Evolutionary conservation across 176 grass and related monocot species (phyloP).

Genomic region (Bromus sterilis): DNA sequence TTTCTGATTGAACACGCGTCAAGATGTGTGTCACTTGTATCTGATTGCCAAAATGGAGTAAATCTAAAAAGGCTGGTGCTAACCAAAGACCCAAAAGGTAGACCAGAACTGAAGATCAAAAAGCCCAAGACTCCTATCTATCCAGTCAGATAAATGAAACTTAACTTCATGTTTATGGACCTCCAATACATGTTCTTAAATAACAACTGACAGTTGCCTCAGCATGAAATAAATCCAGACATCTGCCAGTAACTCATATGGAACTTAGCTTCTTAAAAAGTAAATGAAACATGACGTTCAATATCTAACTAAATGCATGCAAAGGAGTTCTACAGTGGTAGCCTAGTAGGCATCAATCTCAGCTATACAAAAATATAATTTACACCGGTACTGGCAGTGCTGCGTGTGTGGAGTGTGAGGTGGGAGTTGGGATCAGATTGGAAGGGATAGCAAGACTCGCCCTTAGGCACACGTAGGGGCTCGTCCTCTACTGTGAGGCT

Average conservation of each 20-base stretch:
- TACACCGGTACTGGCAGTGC: too few species aligned
- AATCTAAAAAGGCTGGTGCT: neutral
- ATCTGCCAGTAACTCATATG: neutral
- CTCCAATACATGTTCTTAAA: neutral
- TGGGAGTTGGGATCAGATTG: too few species aligned
- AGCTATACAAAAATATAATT: too few species aligned
- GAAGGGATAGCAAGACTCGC: too few species aligned
- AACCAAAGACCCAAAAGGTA: neutral
- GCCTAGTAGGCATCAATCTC: neutral
- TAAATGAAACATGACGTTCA: neutral
- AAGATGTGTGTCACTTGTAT: neutral
- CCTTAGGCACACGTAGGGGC: too few species aligned
- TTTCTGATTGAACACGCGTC: neutral
- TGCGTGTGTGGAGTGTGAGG: too few species aligned
- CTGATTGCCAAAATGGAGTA: neutral
- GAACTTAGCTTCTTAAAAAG: neutral
- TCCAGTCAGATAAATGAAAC: neutral
- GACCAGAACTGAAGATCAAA: neutral
- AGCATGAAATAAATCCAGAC: neutral
- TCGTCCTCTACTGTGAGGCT: too few species aligned
- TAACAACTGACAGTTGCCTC: neutral
- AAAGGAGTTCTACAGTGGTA: neutral
- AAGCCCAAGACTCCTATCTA: neutral
- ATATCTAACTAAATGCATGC: neutral
- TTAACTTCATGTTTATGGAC: neutral